Evolutionary conservation across 2,329 filamentous ascomycete genomes (phyloP).

Genomic region (Calonectria fujianensis): DNA sequence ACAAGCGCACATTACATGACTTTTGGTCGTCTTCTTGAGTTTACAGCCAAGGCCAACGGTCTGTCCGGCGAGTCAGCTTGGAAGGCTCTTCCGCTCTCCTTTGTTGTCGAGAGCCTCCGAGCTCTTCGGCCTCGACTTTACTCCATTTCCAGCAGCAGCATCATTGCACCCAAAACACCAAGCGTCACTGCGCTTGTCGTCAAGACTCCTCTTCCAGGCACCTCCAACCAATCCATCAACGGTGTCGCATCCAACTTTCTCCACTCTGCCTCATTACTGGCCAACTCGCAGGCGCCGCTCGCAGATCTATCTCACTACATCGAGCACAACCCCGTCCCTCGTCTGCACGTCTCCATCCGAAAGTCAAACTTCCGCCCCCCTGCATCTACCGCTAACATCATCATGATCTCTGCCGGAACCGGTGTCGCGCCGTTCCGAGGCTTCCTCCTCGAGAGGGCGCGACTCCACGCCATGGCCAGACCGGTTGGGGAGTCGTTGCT

Average conservation of each 20-base stretch:
- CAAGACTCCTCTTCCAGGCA: slow-evolving; percentile 40
- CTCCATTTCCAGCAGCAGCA: slow-evolving; percentile 75
- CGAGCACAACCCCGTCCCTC: slow-evolving; percentile 51
- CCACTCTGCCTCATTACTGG: slow-evolving; percentile 38
- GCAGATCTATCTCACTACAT: slow-evolving; percentile 28
- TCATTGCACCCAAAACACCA: slow-evolving; percentile 52
- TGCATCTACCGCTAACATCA: slow-evolving; percentile 63
- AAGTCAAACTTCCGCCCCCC: slow-evolving; percentile 66
- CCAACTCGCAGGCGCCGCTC: slow-evolving; percentile 19
- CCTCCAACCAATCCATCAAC: slow-evolving; percentile 38
- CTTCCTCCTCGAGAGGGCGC: slow-evolving; percentile 52
- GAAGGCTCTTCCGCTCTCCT: slow-evolving; percentile 62
- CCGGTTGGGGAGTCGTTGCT: slow-evolving; percentile 58
- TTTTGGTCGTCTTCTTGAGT: slow-evolving; percentile 51
- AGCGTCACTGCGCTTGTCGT: slow-evolving; percentile 50
- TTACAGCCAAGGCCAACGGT: slow-evolving; percentile 35
- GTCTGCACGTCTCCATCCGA: slow-evolving; percentile 10
- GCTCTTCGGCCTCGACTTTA: slow-evolving; percentile 73
- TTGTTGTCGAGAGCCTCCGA: slow-evolving; percentile 74
- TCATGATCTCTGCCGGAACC: slow-evolving; percentile 72
- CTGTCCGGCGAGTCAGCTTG: slow-evolving; percentile 37
- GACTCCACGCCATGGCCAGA: slow-evolving; percentile 43
- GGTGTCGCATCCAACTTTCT: slow-evolving; percentile 55
- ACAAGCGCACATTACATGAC: slow-evolving; percentile 51
- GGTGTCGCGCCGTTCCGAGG: slow-evolving; percentile 66